Base-by-base conservation (phyloP, 108 stramenopile genomes). In the Cylindrotheca closterium region DNA sequence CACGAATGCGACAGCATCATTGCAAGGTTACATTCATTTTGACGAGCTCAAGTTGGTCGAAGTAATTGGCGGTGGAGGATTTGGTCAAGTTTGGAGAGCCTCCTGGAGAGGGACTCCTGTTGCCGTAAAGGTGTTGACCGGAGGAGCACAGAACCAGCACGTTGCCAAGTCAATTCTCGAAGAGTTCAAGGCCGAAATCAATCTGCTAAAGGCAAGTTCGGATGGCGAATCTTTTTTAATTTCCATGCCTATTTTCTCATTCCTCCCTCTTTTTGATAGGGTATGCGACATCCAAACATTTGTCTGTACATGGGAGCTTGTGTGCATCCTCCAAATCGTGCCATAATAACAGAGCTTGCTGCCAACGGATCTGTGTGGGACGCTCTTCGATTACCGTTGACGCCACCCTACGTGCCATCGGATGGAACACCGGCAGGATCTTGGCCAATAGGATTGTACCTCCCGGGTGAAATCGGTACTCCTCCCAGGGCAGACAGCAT, bases 261-360 rank as follows among this genome's bases (percentile, higher is more conserved):
- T 15, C 31, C 30, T 10, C 7, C 7, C 15, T 42, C 15, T 7
- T 42, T 42, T 15, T 42, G 7, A 18, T 70, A 75, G 30, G 87
- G 88, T 15, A 93, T 97, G 89, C 71, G 94, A 23, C 96, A 97
- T 78, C 96, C 96, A 32, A 94, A 95, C 65, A 90, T 97, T 56
- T 93, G 93, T 51, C 74, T 96, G 42, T 96, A 90, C 66, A 94
- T 97, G 85, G 96, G 96, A 42, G 94, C 94, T n/a, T 93, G 88
- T 65, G 62, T 96, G 23, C 83, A 86, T 18, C 85, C 92, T 7
- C 88, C 93, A 2, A 93, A 96, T 70, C 76, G 91, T 22, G 87
- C 88, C 21, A 94, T 97, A 23, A 71, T 97, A 7, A 96, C 93
- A 3, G 96, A 97, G 66, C 77, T 88, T 19, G 92, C 89, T 30